Base-by-base conservation (phyloP, 1,284 basidiomycete species). In the Coniferiporia weirii region DNA sequence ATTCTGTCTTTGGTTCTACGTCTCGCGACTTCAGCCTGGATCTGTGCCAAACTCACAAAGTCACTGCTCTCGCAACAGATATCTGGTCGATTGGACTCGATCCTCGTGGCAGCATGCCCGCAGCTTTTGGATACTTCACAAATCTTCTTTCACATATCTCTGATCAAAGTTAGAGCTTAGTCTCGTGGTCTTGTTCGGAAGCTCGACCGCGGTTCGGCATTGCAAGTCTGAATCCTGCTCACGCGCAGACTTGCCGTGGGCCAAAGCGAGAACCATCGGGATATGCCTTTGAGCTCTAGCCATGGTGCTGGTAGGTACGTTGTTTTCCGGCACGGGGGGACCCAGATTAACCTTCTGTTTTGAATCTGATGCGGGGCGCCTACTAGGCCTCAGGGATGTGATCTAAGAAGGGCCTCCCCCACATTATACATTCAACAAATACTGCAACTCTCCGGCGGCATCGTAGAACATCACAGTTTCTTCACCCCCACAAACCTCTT, bases 281-380 rank as follows among this genome's bases (percentile, higher is more conserved):
- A 36, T 35, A 17, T 36, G 38, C 40, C 22, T 45, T 44, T 19
- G 49, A 52, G 44, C 50, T 45, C 50, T 45, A 52, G 34, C 19
- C 44, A 56, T 44, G 56, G 36, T 35, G 38, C 15, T 40, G 38
- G 38, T 40, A 40, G 12, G 38, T 40, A 40, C 27, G 27, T 27
- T 40, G 15, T 40, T 40, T 40, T 15, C 38, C 38, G 38, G 38
- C 56, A 34, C 45, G 38, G 51, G 51, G 56, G 52, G 19, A 58
- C 36, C 56, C 49, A 47, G 56, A 58, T 58, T 52, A 35, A 52
- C 51, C 56, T 54, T 45, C 52, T 58, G 40, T 44, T 51, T 44
- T 52, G 38, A 58, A 58, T 58, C 49, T 52, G 51, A 52, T 45
- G 49, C 45, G 51, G 38, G 43, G 43, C 13, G 8, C 35, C 38